phyloP scores from a whole-genome alignment of 148 eudicot species.

The Chenopodium berlandieri region DNA sequence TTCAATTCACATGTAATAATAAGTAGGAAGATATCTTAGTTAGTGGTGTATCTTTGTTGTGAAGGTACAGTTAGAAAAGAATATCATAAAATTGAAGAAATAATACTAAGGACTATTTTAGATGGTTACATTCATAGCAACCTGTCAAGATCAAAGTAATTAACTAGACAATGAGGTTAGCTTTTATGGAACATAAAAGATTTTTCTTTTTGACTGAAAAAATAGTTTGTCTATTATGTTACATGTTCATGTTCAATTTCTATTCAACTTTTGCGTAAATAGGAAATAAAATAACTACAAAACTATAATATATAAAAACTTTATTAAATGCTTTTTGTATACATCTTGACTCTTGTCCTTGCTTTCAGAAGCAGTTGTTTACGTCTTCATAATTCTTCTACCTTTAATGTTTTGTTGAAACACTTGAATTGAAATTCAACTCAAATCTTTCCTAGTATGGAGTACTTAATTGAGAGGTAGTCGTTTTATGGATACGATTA shows the following conservation, averaged over 20 bases:
- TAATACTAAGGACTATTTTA: neutral
- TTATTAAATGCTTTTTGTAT: constrained; percentile 6
- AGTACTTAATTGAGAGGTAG: neutral
- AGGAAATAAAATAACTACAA: neutral
- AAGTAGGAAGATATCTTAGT: neutral
- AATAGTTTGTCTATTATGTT: constrained; percentile 4
- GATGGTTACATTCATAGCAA: neutral
- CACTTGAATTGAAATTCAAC: neutral
- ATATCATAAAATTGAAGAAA: neutral
- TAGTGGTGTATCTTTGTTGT: constrained; percentile 1
- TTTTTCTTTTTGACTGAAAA: constrained; percentile 13
- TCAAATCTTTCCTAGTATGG: neutral
- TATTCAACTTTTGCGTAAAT: constrained; percentile 13
- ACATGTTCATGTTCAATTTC: neutral
- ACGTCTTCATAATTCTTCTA: neutral
- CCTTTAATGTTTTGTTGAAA: neutral
- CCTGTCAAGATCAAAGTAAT: neutral
- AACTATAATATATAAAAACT: neutral
- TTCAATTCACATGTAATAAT: neutral
- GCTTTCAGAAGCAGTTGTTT: constrained; percentile 9
- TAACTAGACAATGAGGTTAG: neutral
- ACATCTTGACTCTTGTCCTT: constrained; percentile 22
- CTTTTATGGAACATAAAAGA: neutral
- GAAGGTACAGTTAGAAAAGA: neutral
- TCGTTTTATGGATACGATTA: neutral